phyloP scores from a whole-genome alignment of 2,329 filamentous ascomycete species.

The Eurotiales sp. region DNA sequence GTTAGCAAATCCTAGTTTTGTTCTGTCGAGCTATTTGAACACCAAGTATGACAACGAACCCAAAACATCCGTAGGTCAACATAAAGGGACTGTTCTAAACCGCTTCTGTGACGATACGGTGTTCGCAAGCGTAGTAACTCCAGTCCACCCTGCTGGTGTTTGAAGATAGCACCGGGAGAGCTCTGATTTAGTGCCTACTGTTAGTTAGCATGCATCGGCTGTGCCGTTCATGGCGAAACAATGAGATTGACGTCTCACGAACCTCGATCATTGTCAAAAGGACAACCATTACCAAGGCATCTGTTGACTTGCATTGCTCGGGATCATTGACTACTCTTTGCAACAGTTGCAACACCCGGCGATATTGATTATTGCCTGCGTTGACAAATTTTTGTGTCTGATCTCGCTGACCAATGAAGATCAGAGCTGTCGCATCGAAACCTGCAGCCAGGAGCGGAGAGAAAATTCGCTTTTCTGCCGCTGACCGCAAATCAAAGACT shows the following conservation, averaged over 20 bases:
- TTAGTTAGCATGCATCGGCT: neutral
- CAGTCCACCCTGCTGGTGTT: slow-evolving; percentile 24
- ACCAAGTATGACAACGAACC: slow-evolving; percentile 16
- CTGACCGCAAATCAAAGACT: slow-evolving; percentile 23
- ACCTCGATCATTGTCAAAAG: slow-evolving; percentile 26
- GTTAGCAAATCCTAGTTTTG: neutral
- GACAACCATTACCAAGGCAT: slow-evolving; percentile 22
- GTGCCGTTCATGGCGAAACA: neutral
- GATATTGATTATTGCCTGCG: slow-evolving; percentile 21
- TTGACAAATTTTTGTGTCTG: slow-evolving; percentile 18
- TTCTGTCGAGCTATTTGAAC: too few species aligned
- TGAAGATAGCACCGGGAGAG: slow-evolving; percentile 22
- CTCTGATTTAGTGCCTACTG: slow-evolving; percentile 25
- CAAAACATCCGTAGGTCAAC: slow-evolving; percentile 27
- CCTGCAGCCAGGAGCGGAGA: slow-evolving; percentile 23
- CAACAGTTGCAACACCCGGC: slow-evolving; percentile 18
- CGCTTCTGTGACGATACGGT: slow-evolving; percentile 23
- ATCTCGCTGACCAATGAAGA: slow-evolving; percentile 21
- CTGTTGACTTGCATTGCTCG: slow-evolving; percentile 21
- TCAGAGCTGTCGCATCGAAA: slow-evolving; percentile 23
- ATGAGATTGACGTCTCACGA: neutral
- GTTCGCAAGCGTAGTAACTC: slow-evolving; percentile 21
- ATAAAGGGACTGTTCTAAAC: slow-evolving; percentile 24
- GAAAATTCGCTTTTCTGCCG: slow-evolving; percentile 22
- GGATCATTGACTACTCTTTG: slow-evolving; percentile 20